These are phyloP conservation scores for Leonotis leonurus DNA, from an alignment of 257 asterid genomes.

Conservation along the genomic window DNA sequence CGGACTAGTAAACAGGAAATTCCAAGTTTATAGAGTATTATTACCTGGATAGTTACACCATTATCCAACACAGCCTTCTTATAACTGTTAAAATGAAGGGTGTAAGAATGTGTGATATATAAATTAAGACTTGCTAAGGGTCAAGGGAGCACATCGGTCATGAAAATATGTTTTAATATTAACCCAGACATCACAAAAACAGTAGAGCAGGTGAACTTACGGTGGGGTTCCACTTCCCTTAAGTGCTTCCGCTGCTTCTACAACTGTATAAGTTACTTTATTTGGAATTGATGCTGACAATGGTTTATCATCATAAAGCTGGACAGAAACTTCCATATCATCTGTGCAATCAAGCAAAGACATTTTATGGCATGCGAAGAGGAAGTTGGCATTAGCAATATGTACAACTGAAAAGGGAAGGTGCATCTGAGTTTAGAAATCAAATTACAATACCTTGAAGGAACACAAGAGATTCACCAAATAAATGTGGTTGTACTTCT, in stretches of 20 bases:
- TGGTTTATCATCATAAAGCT: constrained; percentile 62
- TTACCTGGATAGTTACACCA: constrained; percentile 77
- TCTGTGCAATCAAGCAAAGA: constrained; percentile 38
- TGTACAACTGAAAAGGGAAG: neutral
- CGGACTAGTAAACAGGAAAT: too few species aligned
- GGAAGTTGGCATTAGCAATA: neutral
- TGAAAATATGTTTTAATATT: neutral
- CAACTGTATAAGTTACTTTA: constrained; percentile 72
- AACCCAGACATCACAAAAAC: neutral
- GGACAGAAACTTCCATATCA: constrained; percentile 67
- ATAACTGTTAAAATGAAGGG: constrained; percentile 44
- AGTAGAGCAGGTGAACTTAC: constrained; percentile 41
- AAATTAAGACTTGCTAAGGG: neutral
- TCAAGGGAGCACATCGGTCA: constrained; percentile 12
- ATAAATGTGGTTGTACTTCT: constrained; percentile 76
- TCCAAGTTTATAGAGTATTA: neutral
- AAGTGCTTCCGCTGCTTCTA: constrained; percentile 56
- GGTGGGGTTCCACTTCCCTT: constrained; percentile 77
- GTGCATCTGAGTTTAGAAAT: neutral
- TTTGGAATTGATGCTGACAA: constrained; percentile 76
- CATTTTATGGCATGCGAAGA: neutral
- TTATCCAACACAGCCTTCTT: constrained; percentile 86
- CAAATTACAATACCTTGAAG: constrained; percentile 63
- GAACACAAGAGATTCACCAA: constrained; percentile 77
- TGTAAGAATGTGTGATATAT: constrained; percentile 5